A percentile compares a stretch with the other conserved stretches of the same genome.
Evolutionary conservation across 2,329 filamentous ascomycete genomes (phyloP).

Genomic region (Fusarium multiceps): DNA sequence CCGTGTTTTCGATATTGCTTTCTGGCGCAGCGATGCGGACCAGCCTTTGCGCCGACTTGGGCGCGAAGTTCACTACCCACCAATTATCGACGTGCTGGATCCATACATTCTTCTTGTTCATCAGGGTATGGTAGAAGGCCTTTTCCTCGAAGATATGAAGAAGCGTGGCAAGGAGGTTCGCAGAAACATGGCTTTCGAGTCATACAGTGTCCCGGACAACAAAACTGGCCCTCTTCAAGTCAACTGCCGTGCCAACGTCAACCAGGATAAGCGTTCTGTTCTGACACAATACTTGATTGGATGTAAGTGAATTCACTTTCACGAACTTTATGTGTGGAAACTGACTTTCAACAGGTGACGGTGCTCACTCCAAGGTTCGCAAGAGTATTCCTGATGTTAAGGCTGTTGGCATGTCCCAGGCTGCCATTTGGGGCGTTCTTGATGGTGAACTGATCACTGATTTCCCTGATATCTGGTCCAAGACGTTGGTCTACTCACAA

Average conservation of each 20-base stretch:
- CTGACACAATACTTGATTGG: slow-evolving; percentile 74
- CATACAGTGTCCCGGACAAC: slow-evolving; percentile 60
- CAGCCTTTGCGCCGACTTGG: slow-evolving; percentile 68
- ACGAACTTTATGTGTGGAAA: neutral
- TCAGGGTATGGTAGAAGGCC: slow-evolving; percentile 79
- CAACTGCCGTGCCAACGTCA: slow-evolving; percentile 64
- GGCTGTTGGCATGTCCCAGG: slow-evolving; percentile 65
- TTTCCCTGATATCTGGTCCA: slow-evolving; percentile 81
- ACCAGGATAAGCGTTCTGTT: slow-evolving; percentile 62
- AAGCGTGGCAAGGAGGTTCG: slow-evolving; percentile 72
- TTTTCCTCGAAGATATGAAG: slow-evolving; percentile 76
- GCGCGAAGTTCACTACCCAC: slow-evolving; percentile 76
- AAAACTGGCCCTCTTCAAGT: slow-evolving; percentile 59
- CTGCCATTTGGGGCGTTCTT: slow-evolving; percentile 74
- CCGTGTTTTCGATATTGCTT: slow-evolving; percentile 78
- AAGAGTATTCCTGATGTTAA: slow-evolving; percentile 69
- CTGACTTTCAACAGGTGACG: slow-evolving; percentile 63
- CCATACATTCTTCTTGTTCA: slow-evolving; percentile 71
- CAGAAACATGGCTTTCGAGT: slow-evolving; percentile 72
- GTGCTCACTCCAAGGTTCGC: slow-evolving; percentile 76
- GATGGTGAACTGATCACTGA: slow-evolving; percentile 77
- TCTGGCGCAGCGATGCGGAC: slow-evolving; percentile 70
- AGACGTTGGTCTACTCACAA: slow-evolving; percentile 75
- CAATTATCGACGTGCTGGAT: slow-evolving; percentile 66
- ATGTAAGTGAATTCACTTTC: slow-evolving; percentile 58